Base-by-base conservation (phyloP, 805 yeast species). In the Barnettozyma wickerhamii region DNA sequence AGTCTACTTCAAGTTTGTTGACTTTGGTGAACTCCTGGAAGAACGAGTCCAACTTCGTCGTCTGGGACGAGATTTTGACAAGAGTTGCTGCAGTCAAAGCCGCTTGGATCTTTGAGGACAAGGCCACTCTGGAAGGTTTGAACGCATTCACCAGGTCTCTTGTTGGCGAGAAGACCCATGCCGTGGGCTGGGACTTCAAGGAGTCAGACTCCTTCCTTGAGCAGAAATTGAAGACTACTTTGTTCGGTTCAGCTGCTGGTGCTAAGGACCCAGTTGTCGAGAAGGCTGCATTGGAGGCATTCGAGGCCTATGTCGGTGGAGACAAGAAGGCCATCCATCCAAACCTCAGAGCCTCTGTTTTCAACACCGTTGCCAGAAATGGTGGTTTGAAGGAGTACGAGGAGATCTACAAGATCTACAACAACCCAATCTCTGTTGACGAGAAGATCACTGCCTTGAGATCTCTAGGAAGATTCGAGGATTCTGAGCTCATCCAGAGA, bases 291-390 rank as follows among this genome's bases (percentile, higher is more conserved):
- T 42, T 66, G 35, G 65, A 67, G 7, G 63, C 74, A 53, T 85
- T 84, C 60, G 68, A 63, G 7, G 66, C 68, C 31, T 83, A 67
- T 54, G 65, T 72, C 37, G 64, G 67, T 10, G 93, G 93, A 47
- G 84, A 84, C 58, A 71, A 72, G 49, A 63, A 69, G 23, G 86
- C 87, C 26, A 71, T 88, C 48, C 78, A 86, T 60, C 86, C 95
- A 43, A 80, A 85, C 65, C 64, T 87, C 51, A 77, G 85, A 62
- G 74, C 72, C 5, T 56, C 82, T 13, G 78, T 87, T 15, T 87
- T 84, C 64, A 64, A 61, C 40, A 65, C 79, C n/a, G 86, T 75
- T 45, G 86, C 90, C 37, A 72, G 72, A 59, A 58, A 62, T 36
- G 95, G 95, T 50, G 78, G 77, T 43, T 68, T 56, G 21, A 66